Conservation (phyloP, 306 rosid genomes). For the Cicer pinnatifidum region DNA sequence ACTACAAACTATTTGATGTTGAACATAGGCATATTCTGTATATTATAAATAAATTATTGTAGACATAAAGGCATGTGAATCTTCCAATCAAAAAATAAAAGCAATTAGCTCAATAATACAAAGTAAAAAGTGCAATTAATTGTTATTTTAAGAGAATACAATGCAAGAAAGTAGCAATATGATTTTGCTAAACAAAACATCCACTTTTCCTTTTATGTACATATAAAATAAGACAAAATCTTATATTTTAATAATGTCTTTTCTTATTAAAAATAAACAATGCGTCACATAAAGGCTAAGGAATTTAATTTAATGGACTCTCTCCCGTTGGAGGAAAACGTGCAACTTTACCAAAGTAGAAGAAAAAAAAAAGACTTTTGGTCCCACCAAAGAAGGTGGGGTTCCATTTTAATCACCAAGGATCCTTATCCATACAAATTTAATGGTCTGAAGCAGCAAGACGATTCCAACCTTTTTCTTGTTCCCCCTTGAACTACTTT, state of each 20-base stretch:
- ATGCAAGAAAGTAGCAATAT: conserved; percentile 37
- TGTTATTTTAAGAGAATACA: conserved; percentile 12
- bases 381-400: conserved; percentile 39
- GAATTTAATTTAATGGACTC: conserved; percentile 18
- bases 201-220: conserved; percentile 20
- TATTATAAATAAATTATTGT: neutral
- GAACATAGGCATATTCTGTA: neutral
- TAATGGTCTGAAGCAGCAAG: neutral
- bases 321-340: conserved; percentile 2
- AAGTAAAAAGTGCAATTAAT: neutral
- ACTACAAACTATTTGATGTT: conserved; percentile 16
- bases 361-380: neutral
- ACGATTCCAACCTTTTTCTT: conserved; percentile 9
- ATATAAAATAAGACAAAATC: neutral
- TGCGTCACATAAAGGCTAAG: conserved; percentile 8
- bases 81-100: neutral
- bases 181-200: conserved; percentile 1
- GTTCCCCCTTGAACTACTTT: neutral
- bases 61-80: conserved; percentile 29
- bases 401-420: conserved; percentile 34
- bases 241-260: neutral
- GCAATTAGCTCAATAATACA: conserved; percentile 12
- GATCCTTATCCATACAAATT: neutral
- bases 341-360: conserved; percentile 40
- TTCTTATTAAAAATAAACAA: conserved; percentile 1